phyloP scores from a whole-genome alignment of 2,329 filamentous ascomycete species.

The Botrytis tulipae region DNA sequence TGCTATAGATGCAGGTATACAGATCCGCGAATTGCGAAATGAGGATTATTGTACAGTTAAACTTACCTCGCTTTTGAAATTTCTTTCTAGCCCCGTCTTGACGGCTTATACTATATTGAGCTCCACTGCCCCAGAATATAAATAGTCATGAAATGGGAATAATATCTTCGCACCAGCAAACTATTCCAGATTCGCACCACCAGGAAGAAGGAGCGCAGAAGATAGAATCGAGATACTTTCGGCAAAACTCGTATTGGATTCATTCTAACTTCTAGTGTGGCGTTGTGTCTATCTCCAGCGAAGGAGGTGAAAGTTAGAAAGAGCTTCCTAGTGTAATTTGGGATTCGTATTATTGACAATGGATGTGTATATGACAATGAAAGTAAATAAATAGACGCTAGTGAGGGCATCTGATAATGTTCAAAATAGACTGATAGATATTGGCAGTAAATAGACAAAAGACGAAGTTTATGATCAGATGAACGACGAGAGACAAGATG shows the following conservation, averaged over 20 bases:
- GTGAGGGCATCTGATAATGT: accelerated
- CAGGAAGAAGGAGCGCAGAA: no score
- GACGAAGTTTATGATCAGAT: not conserved
- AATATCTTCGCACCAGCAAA: not conserved
- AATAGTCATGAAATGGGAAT: not conserved
- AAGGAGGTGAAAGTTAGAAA: no score
- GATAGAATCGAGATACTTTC: no score
- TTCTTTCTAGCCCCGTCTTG: accelerated
- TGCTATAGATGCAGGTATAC: not conserved
- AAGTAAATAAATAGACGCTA: not conserved
- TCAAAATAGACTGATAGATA: not conserved
- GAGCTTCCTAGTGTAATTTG: no score
- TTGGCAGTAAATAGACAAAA: not conserved
- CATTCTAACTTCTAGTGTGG: no score
- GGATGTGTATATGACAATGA: not conserved
- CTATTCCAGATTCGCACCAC: no score
- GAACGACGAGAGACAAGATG: not conserved
- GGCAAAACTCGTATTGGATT: no score
- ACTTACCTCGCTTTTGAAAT: not conserved
- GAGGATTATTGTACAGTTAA: not conserved
- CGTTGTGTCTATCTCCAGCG: no score
- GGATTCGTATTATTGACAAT: no score
- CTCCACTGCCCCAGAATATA: not conserved
- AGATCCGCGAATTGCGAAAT: accelerated
- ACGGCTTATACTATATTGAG: accelerated